Base-by-base conservation (phyloP, 768 basidiomycete species). In the Auriculariales sp. region DNA sequence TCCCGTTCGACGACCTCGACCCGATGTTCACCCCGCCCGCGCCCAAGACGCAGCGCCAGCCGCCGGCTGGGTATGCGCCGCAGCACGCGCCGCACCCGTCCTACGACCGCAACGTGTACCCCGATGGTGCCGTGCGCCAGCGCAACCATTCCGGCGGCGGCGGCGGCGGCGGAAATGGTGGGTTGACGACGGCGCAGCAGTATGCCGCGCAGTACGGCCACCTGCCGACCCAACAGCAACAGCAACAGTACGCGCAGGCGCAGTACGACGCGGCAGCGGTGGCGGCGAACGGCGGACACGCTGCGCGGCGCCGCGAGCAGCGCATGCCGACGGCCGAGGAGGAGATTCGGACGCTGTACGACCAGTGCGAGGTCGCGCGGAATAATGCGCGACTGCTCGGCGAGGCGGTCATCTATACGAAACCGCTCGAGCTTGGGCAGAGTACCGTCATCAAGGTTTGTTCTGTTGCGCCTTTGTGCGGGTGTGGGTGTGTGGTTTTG, bases 281-380 rank as follows among this genome's bases (percentile, higher is more conserved):
- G 53, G 27, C 56, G 42, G 19, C 53, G 50, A 32, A 46, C 47
- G 31, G 47, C 58, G 17, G 32, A 52, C 22, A 55, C 28, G 28
- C 50, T 29, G 47, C 53, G 28, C 30, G 47, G 17, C 58, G 54
- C 50, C 54, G 58, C 28, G 59, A 57, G 32, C 55, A 51, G 3
- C 49, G 47, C 10, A 57, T 58, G 46, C 59, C 62, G 14, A 65
- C 62, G 36, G 66, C 66, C 17, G 87, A 92, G 33, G 90, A 94
- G 56, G 88, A 95, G 57, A 85, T 91, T 46, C 71, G 81, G 11
- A 72, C 85, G 14, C 64, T 95, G 46, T 78, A 87, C 56, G 79
- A 89, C 55, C 92, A 95, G 61, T 90, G 89, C 63, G 80, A 77
- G 52, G 78, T 90, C 32, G 90, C 82, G 2, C 74, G 74, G 49